Evolutionary conservation across 2,329 filamentous ascomycete genomes (phyloP), one percentile per base, ranked within the genome.

Genomic region (Fusarium penzigii): DNA sequence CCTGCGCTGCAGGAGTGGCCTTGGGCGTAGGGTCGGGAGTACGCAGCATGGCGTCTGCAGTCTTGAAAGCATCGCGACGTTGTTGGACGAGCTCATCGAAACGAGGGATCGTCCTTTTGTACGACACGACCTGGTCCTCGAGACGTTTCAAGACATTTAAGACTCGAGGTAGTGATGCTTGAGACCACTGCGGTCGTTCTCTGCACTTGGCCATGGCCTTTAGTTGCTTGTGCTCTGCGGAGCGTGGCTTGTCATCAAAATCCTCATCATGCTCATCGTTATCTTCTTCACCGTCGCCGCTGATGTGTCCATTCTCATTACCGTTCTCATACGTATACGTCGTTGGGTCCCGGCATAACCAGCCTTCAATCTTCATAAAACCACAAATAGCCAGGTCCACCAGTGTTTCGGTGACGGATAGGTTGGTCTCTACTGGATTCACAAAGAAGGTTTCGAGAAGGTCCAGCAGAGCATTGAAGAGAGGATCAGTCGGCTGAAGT

Each of bases 361-460:
- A 99, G n/a, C 89, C 89, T 65, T 97, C 91, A 12, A 97, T 79
- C 17, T 86, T 85, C 66, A 96, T 87, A 57, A 90, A 89, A 6
- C 91, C 89, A 62, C 94, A 97, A 1, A 89, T 85, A 11, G 89
- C 89, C 39, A 99, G 78, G 59, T 90, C 88, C 29, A 95, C 82
- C 41, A 97, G 78, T 1, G 89, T 83, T 64, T 95, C 90, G 0
- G 93, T 97, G 2, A 97, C 78, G 0, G 88, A 89, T 4, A 99
- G 75, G 62, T 99, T 99, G 3, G 89, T 92, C 62, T 97, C 91
- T 3, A 97, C 86, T 3, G 91, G 87, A 63, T 99, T 99, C 6
- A 90, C 81, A 62, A 97, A 91, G 65, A 97, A 99, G 0, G 81
- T 86, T 42, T 87, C 81, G 11, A 99, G 72, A 8, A 93, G 79